Evolutionary conservation across 176 grass and related monocot genomes (phyloP).

Genomic region (Aegilops speltoides): DNA sequence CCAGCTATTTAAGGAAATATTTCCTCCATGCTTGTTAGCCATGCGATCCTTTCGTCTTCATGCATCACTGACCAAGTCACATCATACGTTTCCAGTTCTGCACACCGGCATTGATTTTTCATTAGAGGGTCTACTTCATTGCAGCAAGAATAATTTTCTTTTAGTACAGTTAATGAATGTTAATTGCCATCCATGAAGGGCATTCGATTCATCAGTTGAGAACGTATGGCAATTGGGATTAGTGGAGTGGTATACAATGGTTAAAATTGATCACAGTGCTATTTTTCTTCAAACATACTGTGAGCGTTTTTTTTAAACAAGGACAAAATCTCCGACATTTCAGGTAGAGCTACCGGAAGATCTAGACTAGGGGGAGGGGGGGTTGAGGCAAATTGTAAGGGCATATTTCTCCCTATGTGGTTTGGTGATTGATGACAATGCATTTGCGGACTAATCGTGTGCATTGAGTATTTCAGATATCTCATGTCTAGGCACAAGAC

Average conservation of each 20-base stretch:
- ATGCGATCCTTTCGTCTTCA: not conserved
- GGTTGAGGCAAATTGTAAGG: too few species aligned
- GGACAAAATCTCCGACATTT: too few species aligned
- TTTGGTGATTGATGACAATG: too few species aligned
- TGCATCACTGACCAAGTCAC: not conserved
- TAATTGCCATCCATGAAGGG: conserved; percentile 7
- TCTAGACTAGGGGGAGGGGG: too few species aligned
- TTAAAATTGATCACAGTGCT: too few species aligned
- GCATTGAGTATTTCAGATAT: too few species aligned
- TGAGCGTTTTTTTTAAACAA: not conserved
- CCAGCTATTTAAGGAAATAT: not conserved
- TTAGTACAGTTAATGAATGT: not conserved
- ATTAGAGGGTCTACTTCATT: not conserved
- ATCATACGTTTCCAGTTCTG: not conserved
- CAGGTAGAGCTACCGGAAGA: too few species aligned
- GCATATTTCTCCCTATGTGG: too few species aligned
- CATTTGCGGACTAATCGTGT: too few species aligned
- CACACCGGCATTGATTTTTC: not conserved
- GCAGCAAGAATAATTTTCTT: not conserved
- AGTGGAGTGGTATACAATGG: not conserved
- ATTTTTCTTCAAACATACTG: not conserved
- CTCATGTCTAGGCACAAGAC: too few species aligned
- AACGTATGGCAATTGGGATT: not conserved
- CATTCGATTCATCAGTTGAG: not conserved
- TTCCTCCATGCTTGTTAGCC: not conserved